phyloP scores from a whole-genome alignment of 768 basidiomycete genomes.

The Pleurotus salmoneostramineus region DNA sequence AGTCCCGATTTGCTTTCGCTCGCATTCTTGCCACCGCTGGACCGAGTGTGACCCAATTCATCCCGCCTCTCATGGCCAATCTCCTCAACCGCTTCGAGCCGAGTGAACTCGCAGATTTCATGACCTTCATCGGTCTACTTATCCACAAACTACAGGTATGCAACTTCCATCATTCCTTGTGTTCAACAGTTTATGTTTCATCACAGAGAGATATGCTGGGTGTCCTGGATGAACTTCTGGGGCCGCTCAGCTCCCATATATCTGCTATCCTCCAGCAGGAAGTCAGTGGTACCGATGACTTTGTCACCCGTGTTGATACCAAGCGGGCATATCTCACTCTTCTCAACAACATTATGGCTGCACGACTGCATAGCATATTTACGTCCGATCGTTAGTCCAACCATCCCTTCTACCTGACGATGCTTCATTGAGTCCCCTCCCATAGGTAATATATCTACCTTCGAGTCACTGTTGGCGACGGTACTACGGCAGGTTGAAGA shows the following conservation, averaged over 20 bases:
- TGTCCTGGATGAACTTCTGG: conserved; percentile 87
- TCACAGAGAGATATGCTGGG: conserved; percentile 68
- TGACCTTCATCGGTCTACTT: conserved; percentile 89
- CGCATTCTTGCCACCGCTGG: conserved; percentile 90
- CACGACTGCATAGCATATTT: conserved; percentile 81
- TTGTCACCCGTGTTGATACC: conserved; percentile 70
- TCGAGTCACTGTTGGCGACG: conserved; percentile 73
- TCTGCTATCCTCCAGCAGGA: conserved; percentile 77
- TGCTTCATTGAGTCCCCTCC: neutral
- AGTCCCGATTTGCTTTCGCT: conserved; percentile 94
- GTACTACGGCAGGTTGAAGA: conserved; percentile 75
- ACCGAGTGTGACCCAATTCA: conserved; percentile 78
- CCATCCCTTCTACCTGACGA: neutral
- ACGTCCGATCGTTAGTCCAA: conserved; percentile 75
- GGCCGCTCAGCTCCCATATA: conserved; percentile 83
- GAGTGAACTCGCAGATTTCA: conserved; percentile 89
- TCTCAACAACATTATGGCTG: conserved; percentile 74
- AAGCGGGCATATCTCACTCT: conserved; percentile 87
- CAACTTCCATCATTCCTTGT: conserved; percentile 1
- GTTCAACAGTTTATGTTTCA: neutral
- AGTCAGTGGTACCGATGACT: conserved; percentile 83
- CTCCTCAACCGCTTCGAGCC: conserved; percentile 92
- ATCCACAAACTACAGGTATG: conserved; percentile 87
- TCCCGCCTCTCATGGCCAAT: conserved; percentile 85
- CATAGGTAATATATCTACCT: conserved; percentile 46